These are phyloP conservation scores for Pestalotiopsis sp. DNA, from an alignment of 2,329 filamentous ascomycete species.

Conservation along the genomic window DNA sequence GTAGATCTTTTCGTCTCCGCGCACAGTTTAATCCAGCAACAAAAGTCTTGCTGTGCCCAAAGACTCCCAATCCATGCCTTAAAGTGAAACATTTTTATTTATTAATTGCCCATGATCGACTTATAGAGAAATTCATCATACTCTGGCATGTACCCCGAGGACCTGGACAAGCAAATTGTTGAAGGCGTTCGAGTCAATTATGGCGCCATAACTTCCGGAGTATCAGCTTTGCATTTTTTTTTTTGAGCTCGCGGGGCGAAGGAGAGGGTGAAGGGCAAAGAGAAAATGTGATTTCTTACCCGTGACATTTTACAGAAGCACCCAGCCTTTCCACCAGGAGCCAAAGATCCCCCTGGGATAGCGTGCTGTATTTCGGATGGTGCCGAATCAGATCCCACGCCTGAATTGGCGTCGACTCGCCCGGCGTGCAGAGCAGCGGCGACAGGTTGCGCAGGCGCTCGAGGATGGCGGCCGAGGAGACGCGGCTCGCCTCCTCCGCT, in stretches of 20 bases:
- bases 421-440: neutral
- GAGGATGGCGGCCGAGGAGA: conserved; percentile 7
- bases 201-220: neutral
- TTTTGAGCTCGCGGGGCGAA: neutral
- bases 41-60: no score
- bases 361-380: neutral
- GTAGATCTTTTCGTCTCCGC: no score
- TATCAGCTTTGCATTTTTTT: neutral
- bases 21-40: no score
- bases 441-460: conserved; percentile 5
- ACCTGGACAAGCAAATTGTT: neutral
- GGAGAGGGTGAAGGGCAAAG: neutral
- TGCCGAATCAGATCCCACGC: neutral
- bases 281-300: neutral
- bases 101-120: no score
- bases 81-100: no score
- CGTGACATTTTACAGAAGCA: conserved; percentile 1
- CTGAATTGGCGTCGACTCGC: conserved; percentile 7
- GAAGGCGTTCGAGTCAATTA: neutral
- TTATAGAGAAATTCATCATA: no score
- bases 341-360: neutral
- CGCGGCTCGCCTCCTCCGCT: neutral
- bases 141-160: neutral
- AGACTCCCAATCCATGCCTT: no score
- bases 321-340: neutral